phyloP scores from a whole-genome alignment of 2,329 filamentous ascomycete genomes.

The Knufia petricola region DNA sequence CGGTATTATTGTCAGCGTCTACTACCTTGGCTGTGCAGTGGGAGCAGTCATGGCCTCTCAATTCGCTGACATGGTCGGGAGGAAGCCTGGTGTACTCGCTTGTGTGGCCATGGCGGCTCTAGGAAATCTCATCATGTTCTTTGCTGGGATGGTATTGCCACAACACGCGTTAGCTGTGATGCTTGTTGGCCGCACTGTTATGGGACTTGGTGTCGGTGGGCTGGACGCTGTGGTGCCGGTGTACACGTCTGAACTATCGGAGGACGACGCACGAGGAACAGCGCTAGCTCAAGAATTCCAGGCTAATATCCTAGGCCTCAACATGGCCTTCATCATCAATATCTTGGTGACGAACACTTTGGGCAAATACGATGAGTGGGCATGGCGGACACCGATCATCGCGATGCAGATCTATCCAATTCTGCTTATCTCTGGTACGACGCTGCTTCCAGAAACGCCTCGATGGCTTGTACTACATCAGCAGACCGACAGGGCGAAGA shows the following conservation, averaged over 20 bases:
- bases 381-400: constrained; percentile 53
- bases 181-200: constrained; percentile 43
- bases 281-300: constrained; percentile 56
- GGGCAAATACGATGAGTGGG: constrained; percentile 50
- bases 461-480: constrained; percentile 48
- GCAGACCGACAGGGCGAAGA: constrained; percentile 41
- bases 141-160: constrained; percentile 38
- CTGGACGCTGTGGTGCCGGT: constrained; percentile 53
- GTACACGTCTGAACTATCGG: constrained; percentile 48
- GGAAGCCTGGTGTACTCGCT: constrained; percentile 47
- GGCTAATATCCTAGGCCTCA: constrained; percentile 53
- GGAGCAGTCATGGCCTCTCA: constrained; percentile 50
- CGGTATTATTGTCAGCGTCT: constrained; percentile 51
- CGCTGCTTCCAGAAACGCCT: constrained; percentile 47
- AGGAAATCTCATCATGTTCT: constrained; percentile 53
- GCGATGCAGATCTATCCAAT: constrained; percentile 52
- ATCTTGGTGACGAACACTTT: constrained; percentile 44
- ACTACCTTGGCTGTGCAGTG: constrained; percentile 52
- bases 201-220: constrained; percentile 39
- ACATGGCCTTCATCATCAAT: constrained; percentile 53
- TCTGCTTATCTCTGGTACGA: constrained; percentile 44
- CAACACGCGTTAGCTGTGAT: constrained; percentile 38
- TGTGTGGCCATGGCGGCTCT: constrained; percentile 46
- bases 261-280: constrained; percentile 48
- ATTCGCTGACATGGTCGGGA: constrained; percentile 44